Conservation (phyloP, 164 flowering plant genomes). For the Magnolia kwangsiensis region DNA sequence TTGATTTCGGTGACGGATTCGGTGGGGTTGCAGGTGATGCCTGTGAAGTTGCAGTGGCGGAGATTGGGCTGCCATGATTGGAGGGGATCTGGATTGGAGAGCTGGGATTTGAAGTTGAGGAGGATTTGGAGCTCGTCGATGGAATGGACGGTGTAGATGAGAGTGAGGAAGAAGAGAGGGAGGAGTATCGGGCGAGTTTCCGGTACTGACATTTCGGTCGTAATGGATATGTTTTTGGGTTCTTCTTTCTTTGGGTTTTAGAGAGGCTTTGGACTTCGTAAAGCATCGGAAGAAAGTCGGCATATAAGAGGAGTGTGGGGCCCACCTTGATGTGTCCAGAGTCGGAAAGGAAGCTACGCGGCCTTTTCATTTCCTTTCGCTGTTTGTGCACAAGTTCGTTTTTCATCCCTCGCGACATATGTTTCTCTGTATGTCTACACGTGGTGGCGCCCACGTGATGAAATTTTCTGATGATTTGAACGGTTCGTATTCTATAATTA, state of each 20-base stretch:
- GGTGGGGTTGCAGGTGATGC: conserved; percentile 42
- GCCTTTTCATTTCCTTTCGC: too few relatives aligned
- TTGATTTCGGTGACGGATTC: conserved; percentile 39
- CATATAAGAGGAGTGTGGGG: neutral
- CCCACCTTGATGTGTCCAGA: neutral
- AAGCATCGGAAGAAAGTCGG: too few relatives aligned
- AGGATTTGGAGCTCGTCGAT: conserved; percentile 36
- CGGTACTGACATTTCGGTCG: conserved; percentile 2
- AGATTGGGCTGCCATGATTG: conserved; percentile 35
- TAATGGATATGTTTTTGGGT: neutral
- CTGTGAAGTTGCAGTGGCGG: conserved; percentile 48
- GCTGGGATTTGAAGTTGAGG: conserved; percentile 34
- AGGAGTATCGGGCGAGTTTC: neutral
- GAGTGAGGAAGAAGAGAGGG: conserved; percentile 7
- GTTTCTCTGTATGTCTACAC: too few relatives aligned
- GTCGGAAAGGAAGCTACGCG: too few relatives aligned
- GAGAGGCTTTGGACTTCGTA: neutral
- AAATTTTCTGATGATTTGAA: too few relatives aligned
- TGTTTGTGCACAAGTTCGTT: too few relatives aligned
- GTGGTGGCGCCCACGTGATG: too few relatives aligned
- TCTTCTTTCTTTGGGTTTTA: neutral
- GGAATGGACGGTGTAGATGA: neutral
- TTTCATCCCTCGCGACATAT: too few relatives aligned
- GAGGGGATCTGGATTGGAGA: conserved; percentile 27
- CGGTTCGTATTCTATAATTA: too few relatives aligned